Evolutionary conservation across 352 stramenopile genomes (phyloP).

Genomic region (Globisporangium middletonii): DNA sequence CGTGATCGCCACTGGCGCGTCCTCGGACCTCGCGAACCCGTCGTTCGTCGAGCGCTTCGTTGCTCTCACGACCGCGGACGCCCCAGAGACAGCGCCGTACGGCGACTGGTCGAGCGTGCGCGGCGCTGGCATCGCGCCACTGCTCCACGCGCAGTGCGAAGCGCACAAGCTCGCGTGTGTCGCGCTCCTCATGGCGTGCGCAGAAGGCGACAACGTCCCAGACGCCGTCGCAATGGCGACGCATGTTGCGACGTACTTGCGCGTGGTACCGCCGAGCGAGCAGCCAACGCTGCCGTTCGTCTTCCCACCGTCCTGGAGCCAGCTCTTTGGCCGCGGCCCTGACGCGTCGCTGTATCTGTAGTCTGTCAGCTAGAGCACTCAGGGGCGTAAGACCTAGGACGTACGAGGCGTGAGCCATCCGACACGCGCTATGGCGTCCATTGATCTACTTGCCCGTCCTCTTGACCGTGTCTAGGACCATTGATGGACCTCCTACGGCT

Average conservation of each 20-base stretch:
- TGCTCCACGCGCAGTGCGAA: constrained; percentile 38
- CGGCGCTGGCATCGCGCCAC: constrained; percentile 48
- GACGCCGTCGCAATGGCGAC: constrained; percentile 52
- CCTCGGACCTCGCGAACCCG: constrained; percentile 19
- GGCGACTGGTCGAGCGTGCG: constrained; percentile 36
- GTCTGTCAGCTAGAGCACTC: constrained; percentile 5
- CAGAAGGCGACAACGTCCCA: constrained; percentile 77
- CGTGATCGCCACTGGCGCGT: constrained; percentile 36
- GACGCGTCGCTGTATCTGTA: constrained; percentile 53
- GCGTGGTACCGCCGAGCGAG: constrained; percentile 8
- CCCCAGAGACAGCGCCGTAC: not conserved
- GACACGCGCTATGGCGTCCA: not conserved
- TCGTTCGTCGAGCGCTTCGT: constrained; percentile 35
- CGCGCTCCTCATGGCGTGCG: constrained; percentile 60
- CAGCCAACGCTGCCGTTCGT: constrained; percentile 26
- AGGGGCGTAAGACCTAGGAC: no score
- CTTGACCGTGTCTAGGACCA: no score
- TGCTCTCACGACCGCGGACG: constrained; percentile 15
- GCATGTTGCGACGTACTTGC: constrained; percentile 44
- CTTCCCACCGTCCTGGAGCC: constrained; percentile 55
- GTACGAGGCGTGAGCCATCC: not conserved
- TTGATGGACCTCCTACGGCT: no score
- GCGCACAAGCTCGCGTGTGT: constrained; percentile 34
- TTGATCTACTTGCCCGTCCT: no score
- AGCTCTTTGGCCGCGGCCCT: constrained; percentile 54